Base-by-base conservation (phyloP, 2,329 filamentous ascomycete genomes). In the Alternaria sp. region DNA sequence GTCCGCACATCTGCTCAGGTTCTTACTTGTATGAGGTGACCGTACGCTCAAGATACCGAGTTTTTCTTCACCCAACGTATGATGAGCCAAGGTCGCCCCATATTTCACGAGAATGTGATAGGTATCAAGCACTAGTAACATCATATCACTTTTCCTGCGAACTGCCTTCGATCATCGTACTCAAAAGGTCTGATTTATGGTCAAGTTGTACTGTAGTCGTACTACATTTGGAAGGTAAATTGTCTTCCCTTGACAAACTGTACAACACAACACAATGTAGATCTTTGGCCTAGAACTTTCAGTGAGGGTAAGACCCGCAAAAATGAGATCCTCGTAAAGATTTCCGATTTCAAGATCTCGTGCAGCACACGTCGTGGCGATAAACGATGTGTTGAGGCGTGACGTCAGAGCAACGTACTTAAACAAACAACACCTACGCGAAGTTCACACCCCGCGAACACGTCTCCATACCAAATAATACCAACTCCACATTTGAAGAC, bases 371-470 rank as follows among this genome's bases (percentile, higher is more conserved):
- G n/a, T 46, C 8, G 46, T 36, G 50, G 49, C 23, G 43, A 45
- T 40, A 30, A 43, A 60, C 46, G 32, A 63, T 30, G 19, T 63
- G 61, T 58, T 62, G 62, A 62, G 52, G 36, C 12, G 68, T 74
- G 73, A 75, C 71, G 71, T 75, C 73, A 75, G 61, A 65, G 32
- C 65, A 67, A 72, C 71, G 71, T 73, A 60, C 43, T 50, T 54
- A 25, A 44, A 60, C 47, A 65, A 59, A 51, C 57, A 52, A 40
- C 32, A 44, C n/a, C 40, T 56, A 45, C 19, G 30, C 51, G 59
- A 50, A 54, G 21, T 28, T 17, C 32, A 50, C 49, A 40, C 26
- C 28, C 57, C 51, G 32, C 56, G 46, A 50, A 52, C 30, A 46
- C 46, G 50, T 56, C 21, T 40, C 26, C 25, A 58, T 23, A 57